Conservation (phyloP, 2,329 filamentous ascomycete genomes). For the Diplodia corticola region DNA sequence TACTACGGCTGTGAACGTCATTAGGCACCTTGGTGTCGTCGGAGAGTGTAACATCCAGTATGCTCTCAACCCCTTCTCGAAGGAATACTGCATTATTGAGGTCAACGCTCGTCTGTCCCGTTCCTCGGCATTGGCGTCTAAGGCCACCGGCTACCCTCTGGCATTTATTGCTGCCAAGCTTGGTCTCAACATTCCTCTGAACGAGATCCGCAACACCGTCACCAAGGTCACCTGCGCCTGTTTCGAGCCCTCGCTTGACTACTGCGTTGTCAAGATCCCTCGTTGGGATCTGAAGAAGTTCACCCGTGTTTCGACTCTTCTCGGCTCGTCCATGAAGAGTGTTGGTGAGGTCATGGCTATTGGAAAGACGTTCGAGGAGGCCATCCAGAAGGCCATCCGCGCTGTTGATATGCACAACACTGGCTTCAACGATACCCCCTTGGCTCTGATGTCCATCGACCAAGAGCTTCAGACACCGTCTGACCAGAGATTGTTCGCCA, state of each 20-base stretch:
- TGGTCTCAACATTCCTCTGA: slow-evolving; percentile 89
- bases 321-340: slow-evolving; percentile 99
- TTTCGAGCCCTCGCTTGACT: slow-evolving; percentile 97
- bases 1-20: slow-evolving; percentile 94
- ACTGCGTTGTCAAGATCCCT: slow-evolving; percentile 98
- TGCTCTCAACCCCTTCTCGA: slow-evolving; percentile 90
- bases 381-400: slow-evolving; percentile 96
- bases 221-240: slow-evolving; percentile 95
- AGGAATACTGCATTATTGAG: slow-evolving; percentile 98
- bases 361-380: slow-evolving; percentile 93
- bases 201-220: slow-evolving; percentile 94
- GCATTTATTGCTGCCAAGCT: slow-evolving; percentile 97
- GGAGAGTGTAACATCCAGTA: slow-evolving; percentile 99
- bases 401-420: slow-evolving; percentile 94
- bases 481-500: slow-evolving; percentile 94
- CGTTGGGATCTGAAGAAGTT: slow-evolving; percentile 99
- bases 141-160: slow-evolving; percentile 93
- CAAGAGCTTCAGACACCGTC: slow-evolving; percentile 96
- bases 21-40: slow-evolving; percentile 93
- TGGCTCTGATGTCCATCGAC: slow-evolving; percentile 91
- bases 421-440: slow-evolving; percentile 82
- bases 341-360: slow-evolving; percentile 99
- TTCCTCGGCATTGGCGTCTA: slow-evolving; percentile 93
- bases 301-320: slow-evolving; percentile 89
- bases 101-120: slow-evolving; percentile 95